Percentiles rank a stretch among this genome's conserved stretches.
These are phyloP conservation scores for Penicillium diatomitis DNA, from an alignment of 495 filamentous ascomycete species.

Conservation along the genomic window DNA sequence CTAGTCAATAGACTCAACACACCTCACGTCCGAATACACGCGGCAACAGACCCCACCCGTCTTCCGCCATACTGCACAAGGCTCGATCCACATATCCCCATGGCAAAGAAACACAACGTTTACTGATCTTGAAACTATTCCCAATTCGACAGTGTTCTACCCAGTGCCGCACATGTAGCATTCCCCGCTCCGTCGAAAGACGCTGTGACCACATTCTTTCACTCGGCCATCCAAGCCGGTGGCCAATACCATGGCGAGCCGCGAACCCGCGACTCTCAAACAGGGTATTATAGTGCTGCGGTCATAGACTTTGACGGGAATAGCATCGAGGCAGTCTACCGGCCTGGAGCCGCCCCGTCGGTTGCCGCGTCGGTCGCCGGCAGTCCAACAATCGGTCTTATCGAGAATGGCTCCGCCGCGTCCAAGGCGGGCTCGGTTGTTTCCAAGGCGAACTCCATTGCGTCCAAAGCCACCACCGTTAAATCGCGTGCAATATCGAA, in stretches of 20 bases:
- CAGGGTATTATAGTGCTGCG: constrained; percentile 50
- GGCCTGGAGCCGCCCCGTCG: constrained; percentile 15
- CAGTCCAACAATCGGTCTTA: constrained; percentile 22
- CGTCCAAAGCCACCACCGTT: constrained; percentile 14
- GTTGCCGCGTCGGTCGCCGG: constrained; percentile 19
- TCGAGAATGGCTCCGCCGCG: constrained; percentile 32
- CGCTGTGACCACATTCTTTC: constrained; percentile 51
- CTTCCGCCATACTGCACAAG: too few species aligned
- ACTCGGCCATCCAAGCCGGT: constrained; percentile 47
- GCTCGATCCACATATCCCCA: too few species aligned
- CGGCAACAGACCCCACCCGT: too few species aligned
- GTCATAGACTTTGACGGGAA: constrained; percentile 53
- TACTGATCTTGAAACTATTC: constrained; percentile 5
- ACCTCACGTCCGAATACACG: too few species aligned
- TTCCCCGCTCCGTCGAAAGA: constrained; percentile 46
- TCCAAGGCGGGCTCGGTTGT: constrained; percentile 28
- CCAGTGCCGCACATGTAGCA: constrained; percentile 47
- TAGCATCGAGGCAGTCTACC: constrained; percentile 52
- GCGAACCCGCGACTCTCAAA: constrained; percentile 40
- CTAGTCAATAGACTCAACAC: neutral
- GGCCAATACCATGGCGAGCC: constrained; percentile 49
- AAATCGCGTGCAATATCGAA: constrained; percentile 23
- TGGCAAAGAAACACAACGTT: too few species aligned
- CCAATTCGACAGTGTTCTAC: constrained; percentile 29
- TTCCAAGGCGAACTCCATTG: neutral